Base-by-base conservation (phyloP, 192 early-diverging fungal species). In the Entophlyctis luteolus region DNA sequence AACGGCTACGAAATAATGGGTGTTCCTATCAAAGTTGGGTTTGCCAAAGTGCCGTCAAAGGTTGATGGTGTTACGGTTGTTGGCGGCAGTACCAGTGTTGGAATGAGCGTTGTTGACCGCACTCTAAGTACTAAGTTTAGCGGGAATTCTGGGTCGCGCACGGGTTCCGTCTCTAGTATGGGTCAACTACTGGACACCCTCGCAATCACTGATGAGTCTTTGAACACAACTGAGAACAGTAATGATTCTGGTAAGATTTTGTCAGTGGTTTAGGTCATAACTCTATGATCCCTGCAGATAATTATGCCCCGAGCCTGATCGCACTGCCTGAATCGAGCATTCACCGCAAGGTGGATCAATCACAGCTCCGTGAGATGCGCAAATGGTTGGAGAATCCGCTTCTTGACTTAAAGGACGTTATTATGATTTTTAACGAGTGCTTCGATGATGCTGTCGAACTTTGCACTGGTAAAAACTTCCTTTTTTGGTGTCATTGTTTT, bases 1-100 rank as follows among this genome's bases (percentile, higher is more conserved):
- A 93, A 96, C 70, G 92, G 91, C 38, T 90, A 90, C 66, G 91
- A 94, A 48, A 79, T 95, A 37, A 84, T 89, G 73, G 93, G 91
- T 37, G 78, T 79, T 3, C 81, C 90, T 4, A 87, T 98, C 27
- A 88, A 93, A 54, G 93, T 99, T 46, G 93, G 94, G n/a, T 99
- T 87, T 71, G 95, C 95, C 38, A 98, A 98, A 68, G 95, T 94
- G 32, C 94, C 91, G 2, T 67, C 88, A 33, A 42, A n/a, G n/a
- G n/a, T n/a, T n/a, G n/a, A n/a, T n/a, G n/a, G n/a, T n/a, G n/a
- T n/a, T n/a, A n/a, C n/a, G n/a, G n/a, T n/a, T n/a, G n/a, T n/a
- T n/a, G n/a, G n/a, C n/a, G n/a, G n/a, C n/a, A n/a, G n/a, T n/a
- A n/a, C n/a, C n/a, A n/a, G n/a, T n/a, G n/a, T n/a, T n/a, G n/a